Evolutionary conservation across 768 basidiomycete species (phyloP), one percentile per base, ranked within the genome.

Genomic region (Galerina sulciceps): DNA sequence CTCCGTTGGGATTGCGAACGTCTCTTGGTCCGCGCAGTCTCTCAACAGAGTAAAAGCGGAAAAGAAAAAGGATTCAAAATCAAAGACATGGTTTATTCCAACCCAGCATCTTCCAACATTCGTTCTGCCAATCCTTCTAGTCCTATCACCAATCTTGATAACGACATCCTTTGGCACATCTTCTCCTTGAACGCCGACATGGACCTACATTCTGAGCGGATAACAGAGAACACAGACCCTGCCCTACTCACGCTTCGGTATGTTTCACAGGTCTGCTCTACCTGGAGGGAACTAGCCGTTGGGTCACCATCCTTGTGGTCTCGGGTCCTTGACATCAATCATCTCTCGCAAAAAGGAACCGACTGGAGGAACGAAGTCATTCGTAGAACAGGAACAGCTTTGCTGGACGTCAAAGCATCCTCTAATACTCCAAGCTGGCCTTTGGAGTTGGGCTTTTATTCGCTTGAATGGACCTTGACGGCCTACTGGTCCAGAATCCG

Each of bases 231-330:
- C 8, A n/a, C 9, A 11, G 37, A 17, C 17, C 17, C 34, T 15
- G 48, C 35, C 6, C 37, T 49, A 4, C 37, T 36, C 6, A 49
- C 35, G 9, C 11, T 49, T 18, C 20, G 35, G 9, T 23, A 48
- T 15, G 37, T 26, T 1, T 56, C 55, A 0, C 55, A 56, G 5
- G 55, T 56, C 6, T 56, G 55, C 18, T 15, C 10, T 3, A n/a
- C 4, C 14, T 56, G 55, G 55, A 36, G 55, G 14, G 13, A 56
- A 6, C n/a, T 56, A 6, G 38, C 26, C 17, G 17, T 56, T 20
- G 45, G 18, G 36, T 56, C 55, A 2, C 44, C 55, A 4, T 37
- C 45, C 13, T 26, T 56, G n/a, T 56, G 55, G 55, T 31, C 45
- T 6, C 43, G 44, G 6, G 38, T 41, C 26, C 20, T 56, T 2